Percentiles rank a stretch among this genome's conserved stretches.
phyloP scores from a whole-genome alignment of 2,329 filamentous ascomycete species.

The Penicillium decumbens region DNA sequence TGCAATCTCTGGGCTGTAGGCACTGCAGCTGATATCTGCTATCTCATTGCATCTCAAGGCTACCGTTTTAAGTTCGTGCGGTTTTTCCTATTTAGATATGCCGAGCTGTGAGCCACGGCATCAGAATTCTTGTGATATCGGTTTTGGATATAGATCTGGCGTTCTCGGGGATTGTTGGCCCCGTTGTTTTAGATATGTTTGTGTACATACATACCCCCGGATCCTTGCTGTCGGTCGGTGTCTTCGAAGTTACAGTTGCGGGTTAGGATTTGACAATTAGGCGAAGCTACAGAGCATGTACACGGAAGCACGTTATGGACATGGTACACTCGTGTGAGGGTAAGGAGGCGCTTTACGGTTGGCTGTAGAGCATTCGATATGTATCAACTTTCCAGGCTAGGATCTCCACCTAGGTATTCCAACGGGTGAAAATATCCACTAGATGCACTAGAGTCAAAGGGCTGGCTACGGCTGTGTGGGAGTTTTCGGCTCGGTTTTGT shows the following conservation, averaged over 20 bases:
- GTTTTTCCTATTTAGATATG: neutral
- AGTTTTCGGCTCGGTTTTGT: too few species aligned
- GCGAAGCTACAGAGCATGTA: neutral
- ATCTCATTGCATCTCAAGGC: constrained; percentile 1
- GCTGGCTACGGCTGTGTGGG: too few species aligned
- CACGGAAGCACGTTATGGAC: too few species aligned
- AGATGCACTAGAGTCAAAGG: too few species aligned
- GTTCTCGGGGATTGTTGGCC: neutral
- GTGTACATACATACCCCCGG: neutral
- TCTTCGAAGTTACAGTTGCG: neutral
- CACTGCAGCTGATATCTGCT: neutral
- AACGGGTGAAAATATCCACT: too few species aligned
- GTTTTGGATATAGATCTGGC: constrained; percentile 5
- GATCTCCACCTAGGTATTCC: too few species aligned
- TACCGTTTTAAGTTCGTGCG: neutral
- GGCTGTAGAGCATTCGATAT: too few species aligned
- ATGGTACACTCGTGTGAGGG: too few species aligned
- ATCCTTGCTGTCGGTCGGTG: neutral
- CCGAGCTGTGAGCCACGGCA: neutral
- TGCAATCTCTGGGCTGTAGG: neutral
- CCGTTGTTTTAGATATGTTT: neutral
- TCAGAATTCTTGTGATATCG: constrained; percentile 1
- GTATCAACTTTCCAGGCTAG: too few species aligned
- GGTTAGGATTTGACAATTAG: neutral
- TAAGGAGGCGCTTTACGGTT: too few species aligned